A percentile compares a stretch with the other conserved stretches of the same genome.
These are phyloP conservation scores for Borealophlyctis nickersoniae DNA, from an alignment of 192 early-diverging fungal species.

Conservation along the genomic window DNA sequence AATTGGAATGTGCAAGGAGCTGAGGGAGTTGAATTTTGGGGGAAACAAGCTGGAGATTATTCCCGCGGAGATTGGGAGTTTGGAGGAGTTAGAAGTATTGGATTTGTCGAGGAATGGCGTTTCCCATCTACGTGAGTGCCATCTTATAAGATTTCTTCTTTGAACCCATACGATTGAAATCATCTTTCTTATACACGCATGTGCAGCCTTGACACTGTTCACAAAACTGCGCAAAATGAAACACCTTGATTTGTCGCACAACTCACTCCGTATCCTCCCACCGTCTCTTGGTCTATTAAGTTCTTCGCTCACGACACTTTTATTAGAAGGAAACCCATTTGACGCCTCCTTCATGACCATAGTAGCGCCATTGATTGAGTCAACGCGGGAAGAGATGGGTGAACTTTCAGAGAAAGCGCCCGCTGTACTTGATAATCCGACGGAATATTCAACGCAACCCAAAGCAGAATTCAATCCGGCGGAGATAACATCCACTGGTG, in stretches of 20 bases:
- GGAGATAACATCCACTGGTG: not conserved
- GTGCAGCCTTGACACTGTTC: constrained; percentile 17
- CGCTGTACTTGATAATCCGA: not conserved
- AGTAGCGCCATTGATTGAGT: constrained; percentile 10
- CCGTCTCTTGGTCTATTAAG: constrained; percentile 43
- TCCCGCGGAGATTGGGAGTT: constrained; percentile 27
- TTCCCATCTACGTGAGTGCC: constrained; percentile 31
- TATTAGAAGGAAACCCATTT: constrained; percentile 27
- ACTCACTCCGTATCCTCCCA: constrained; percentile 34
- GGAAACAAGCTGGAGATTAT: constrained; percentile 33
- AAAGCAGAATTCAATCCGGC: constrained; percentile 4
- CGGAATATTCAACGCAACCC: not conserved
- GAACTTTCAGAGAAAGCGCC: not conserved
- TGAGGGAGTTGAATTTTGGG: constrained; percentile 37
- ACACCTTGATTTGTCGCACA: constrained; percentile 37
- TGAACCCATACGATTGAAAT: not conserved
- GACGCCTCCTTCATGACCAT: constrained; percentile 7
- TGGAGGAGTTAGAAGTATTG: constrained; percentile 27
- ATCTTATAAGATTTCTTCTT: not conserved
- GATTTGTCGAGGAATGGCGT: constrained; percentile 38
- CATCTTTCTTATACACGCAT: not conserved
- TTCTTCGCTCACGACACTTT: constrained; percentile 11
- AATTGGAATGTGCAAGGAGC: constrained; percentile 18
- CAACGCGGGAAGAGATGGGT: not conserved
- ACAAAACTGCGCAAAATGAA: constrained; percentile 18